A percentile compares a stretch with the other conserved stretches of the same genome.
These are phyloP conservation scores for Cercophora newfieldiana DNA, from an alignment of 495 filamentous ascomycete species.

Conservation along the genomic window DNA sequence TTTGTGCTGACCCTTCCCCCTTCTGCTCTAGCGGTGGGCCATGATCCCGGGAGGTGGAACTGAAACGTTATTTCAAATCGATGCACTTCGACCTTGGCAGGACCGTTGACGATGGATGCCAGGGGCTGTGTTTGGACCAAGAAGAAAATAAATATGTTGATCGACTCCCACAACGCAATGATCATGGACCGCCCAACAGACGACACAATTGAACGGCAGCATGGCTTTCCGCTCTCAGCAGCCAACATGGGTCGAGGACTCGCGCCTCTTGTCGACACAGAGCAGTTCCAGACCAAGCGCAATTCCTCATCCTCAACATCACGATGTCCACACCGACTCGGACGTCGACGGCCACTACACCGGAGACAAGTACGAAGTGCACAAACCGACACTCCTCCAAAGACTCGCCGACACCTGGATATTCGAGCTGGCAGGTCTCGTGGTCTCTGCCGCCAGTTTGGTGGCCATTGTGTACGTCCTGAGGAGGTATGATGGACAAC, in stretches of 20 bases:
- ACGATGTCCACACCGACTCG: not conserved
- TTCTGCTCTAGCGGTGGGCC: not conserved
- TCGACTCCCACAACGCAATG: no score
- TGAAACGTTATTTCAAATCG: not conserved
- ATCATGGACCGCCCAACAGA: not conserved
- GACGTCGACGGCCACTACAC: not conserved
- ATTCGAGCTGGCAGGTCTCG: not conserved
- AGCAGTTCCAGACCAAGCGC: not conserved
- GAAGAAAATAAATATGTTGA: not conserved
- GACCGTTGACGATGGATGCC: not conserved
- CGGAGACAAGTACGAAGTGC: not conserved
- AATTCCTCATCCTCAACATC: not conserved
- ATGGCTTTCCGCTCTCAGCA: not conserved
- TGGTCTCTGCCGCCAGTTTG: not conserved
- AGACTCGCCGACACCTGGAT: not conserved
- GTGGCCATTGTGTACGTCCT: not conserved
- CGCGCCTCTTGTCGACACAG: not conserved
- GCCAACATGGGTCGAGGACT: not conserved
- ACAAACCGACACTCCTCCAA: not conserved
- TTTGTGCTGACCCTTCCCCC: not conserved
- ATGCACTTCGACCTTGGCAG: not conserved
- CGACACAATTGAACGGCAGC: not conserved
- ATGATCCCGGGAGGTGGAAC: not conserved
- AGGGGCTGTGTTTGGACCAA: not conserved
- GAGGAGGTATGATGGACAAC: not conserved